Evolutionary conservation across 78 protist species (phyloP).

Genomic region (Dictyostelium citrinum): DNA sequence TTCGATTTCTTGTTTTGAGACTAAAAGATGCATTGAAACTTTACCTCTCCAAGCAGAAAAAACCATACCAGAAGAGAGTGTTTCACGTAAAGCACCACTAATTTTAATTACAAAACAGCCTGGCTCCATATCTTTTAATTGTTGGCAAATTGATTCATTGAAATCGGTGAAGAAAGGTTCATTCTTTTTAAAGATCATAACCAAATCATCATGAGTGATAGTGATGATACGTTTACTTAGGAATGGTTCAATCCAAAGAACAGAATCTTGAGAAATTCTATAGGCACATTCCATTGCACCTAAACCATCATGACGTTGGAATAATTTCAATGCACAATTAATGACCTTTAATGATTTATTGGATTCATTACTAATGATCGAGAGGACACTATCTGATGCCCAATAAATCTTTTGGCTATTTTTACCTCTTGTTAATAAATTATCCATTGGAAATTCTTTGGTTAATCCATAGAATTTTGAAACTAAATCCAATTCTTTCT

Average conservation of each 20-base stretch:
- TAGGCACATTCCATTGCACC: slow-evolving; percentile 38
- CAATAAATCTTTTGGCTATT: slow-evolving; percentile 20
- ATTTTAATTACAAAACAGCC: slow-evolving; percentile 56
- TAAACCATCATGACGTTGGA: slow-evolving; percentile 55
- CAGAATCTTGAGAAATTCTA: slow-evolving; percentile 37
- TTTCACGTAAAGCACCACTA: not conserved
- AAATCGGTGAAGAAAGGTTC: slow-evolving; percentile 57
- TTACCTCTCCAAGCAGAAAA: slow-evolving; percentile 71
- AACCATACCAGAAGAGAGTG: slow-evolving; percentile 2
- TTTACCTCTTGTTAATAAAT: slow-evolving; percentile 56
- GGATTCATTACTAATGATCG: slow-evolving; percentile 32
- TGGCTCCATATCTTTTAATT: slow-evolving; percentile 27
- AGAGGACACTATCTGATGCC: slow-evolving; percentile 26
- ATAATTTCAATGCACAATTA: slow-evolving; percentile 51
- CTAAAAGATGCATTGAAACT: slow-evolving; percentile 49
- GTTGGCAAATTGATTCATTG: not conserved
- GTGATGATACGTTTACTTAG: slow-evolving; percentile 25
- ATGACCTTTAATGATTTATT: slow-evolving; percentile 55
- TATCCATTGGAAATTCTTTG: slow-evolving; percentile 39
- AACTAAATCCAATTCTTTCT: slow-evolving; percentile 9
- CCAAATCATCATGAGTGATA: slow-evolving; percentile 36
- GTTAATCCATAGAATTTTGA: slow-evolving; percentile 65
- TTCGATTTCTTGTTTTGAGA: slow-evolving; percentile 58
- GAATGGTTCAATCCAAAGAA: slow-evolving; percentile 43
- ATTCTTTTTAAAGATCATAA: not conserved